Conservation (phyloP, 2,329 filamentous ascomycete genomes). For the Sporothrix euskadiensis region DNA sequence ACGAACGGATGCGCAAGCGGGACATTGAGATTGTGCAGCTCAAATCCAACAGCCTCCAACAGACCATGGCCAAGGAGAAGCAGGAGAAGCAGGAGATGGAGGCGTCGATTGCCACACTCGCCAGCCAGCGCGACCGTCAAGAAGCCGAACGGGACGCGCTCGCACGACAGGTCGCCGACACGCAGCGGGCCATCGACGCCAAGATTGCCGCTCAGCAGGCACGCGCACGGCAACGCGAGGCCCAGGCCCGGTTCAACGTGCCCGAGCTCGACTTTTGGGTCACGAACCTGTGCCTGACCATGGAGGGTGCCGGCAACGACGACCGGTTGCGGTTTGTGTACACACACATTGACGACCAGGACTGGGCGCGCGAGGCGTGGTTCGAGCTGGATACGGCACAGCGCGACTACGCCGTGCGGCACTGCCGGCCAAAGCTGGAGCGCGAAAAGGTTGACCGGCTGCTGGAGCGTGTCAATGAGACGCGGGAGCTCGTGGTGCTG, state of each 20-base stretch:
- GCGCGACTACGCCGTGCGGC: constrained; percentile 81
- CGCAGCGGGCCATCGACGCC: constrained; percentile 69
- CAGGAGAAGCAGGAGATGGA: constrained; percentile 77
- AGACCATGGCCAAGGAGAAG: constrained; percentile 73
- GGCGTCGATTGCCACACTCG: constrained; percentile 58
- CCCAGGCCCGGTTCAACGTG: constrained; percentile 83
- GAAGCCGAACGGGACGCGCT: constrained; percentile 58
- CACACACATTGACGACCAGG: constrained; percentile 79
- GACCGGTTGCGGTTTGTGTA: constrained; percentile 90
- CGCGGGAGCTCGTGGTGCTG: constrained; percentile 67
- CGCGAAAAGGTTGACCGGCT: constrained; percentile 74
- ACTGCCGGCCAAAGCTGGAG: constrained; percentile 80
- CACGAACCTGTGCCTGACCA: constrained; percentile 80
- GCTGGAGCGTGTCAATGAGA: constrained; percentile 78
- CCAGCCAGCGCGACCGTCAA: constrained; percentile 62
- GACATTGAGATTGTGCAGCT: constrained; percentile 80
- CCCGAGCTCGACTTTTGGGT: constrained; percentile 97
- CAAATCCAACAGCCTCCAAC: constrained; percentile 69
- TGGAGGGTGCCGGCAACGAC: constrained; percentile 82
- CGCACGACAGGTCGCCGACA: constrained; percentile 63
- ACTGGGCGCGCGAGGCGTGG: constrained; percentile 87
- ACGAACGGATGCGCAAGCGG: constrained; percentile 84
- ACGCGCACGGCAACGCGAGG: constrained; percentile 73
- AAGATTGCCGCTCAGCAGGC: constrained; percentile 70
- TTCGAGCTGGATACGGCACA: constrained; percentile 84